Percentiles rank a stretch among this genome's conserved stretches.
Conservation (phyloP, 345 rosid genomes). For the Moricandia moricandioides region DNA sequence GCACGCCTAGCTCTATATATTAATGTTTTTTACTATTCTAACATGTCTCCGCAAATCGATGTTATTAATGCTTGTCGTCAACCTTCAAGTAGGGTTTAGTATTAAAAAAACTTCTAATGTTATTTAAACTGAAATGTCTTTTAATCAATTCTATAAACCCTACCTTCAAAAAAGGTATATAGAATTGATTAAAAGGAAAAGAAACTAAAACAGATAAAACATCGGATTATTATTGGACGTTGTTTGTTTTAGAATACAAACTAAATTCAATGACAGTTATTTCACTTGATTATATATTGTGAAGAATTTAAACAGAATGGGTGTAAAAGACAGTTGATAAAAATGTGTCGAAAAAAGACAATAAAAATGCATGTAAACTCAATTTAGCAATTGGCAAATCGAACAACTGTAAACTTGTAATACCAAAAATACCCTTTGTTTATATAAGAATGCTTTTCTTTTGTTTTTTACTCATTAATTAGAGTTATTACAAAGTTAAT, state of each 20-base stretch:
- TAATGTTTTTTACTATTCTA: neutral
- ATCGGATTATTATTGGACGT: neutral
- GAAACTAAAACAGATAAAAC: neutral
- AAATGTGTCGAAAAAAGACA: neutral
- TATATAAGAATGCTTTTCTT: neutral
- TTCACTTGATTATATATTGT: neutral
- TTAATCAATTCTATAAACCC: no score
- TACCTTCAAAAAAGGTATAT: neutral
- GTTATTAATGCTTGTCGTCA: conserved; percentile 27
- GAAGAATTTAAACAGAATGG: neutral
- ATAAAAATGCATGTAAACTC: conserved; percentile 6
- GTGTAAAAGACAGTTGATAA: neutral
- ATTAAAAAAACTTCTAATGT: neutral
- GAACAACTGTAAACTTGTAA: neutral
- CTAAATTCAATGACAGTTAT: neutral
- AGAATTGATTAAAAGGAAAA: neutral
- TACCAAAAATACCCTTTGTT: neutral
- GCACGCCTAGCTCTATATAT: conserved; percentile 21
- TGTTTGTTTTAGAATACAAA: neutral
- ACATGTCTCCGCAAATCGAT: conserved; percentile 6
- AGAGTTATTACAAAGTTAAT: neutral
- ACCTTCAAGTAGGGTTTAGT: conserved; percentile 14
- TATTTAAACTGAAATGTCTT: neutral
- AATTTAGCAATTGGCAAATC: neutral
- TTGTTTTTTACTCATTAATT: neutral